These are phyloP conservation scores for Phytophthora kernoviae DNA, from an alignment of 352 stramenopile species.

Conservation along the genomic window DNA sequence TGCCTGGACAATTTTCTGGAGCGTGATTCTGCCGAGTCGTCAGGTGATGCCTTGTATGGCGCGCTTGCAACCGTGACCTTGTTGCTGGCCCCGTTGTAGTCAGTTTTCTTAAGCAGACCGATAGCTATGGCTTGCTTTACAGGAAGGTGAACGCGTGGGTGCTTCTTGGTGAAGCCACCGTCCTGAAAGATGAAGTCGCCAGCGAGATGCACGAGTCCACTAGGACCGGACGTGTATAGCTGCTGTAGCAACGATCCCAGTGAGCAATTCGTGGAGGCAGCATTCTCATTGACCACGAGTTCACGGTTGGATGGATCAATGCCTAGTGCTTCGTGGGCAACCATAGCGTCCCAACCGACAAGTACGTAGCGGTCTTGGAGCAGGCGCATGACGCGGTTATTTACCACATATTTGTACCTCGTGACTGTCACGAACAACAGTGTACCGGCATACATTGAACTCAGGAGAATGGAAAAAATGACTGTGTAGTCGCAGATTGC, in stretches of 20 bases:
- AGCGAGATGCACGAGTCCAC: slow-evolving; percentile 33
- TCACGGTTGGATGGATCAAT: slow-evolving; percentile 38
- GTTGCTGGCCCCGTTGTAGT: not conserved
- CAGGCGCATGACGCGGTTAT: slow-evolving; percentile 35
- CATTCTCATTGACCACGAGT: slow-evolving; percentile 23
- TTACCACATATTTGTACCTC: slow-evolving; percentile 29
- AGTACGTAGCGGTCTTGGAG: slow-evolving; percentile 45
- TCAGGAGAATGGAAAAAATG: slow-evolving; percentile 17
- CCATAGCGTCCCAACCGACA: slow-evolving; percentile 49
- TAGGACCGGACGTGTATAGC: slow-evolving; percentile 45
- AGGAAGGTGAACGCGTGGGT: slow-evolving; percentile 17
- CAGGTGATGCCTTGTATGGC: not conserved
- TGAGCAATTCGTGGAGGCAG: slow-evolving; percentile 34
- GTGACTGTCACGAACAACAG: slow-evolving; percentile 27
- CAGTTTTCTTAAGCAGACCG: slow-evolving; percentile 24
- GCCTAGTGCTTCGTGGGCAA: slow-evolving; percentile 38
- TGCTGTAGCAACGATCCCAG: slow-evolving; percentile 42
- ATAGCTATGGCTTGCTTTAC: slow-evolving; percentile 36
- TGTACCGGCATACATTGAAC: not conserved
- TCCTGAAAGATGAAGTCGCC: slow-evolving; percentile 43
- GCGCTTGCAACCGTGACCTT: slow-evolving; percentile 5
- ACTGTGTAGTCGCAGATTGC: slow-evolving; percentile 52
- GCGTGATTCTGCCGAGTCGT: no score
- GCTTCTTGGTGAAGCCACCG: slow-evolving; percentile 30
- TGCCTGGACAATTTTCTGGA: not conserved